Evolutionary conservation across 2,329 filamentous ascomycete genomes (phyloP), one percentile per base, ranked within the genome.

Genomic region (Sporothrix brunneoviolacea): DNA sequence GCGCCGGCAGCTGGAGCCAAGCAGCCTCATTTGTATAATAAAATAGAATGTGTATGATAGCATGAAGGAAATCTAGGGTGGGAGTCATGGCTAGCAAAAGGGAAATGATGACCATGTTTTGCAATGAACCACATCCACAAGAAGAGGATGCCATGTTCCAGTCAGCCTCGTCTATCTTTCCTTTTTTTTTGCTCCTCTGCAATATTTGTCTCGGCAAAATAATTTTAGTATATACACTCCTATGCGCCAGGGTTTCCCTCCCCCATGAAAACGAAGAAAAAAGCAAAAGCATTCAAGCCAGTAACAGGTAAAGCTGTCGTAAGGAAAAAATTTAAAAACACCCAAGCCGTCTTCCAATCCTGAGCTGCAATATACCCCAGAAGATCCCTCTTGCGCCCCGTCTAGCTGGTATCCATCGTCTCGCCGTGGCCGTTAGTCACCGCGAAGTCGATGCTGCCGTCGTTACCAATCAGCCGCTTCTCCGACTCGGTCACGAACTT

Each of bases 401-500:
- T 19, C 40, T 49, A 61, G 50, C 59, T 60, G 24, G 45, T 63
- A 42, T 66, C 64, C 64, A 66, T 66, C 49, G 36, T 57, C 50
- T 66, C 58, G 33, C 78, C 83, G 60, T 79, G 76, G 4, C 71
- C 73, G 55, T 76, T 77, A 4, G 45, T 63, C 18, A 72, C 70
- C 15, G 76, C 65, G 61, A 97, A 82, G 54, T 83, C 86, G 24
- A 95, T 91, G 21, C 72, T 74, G 22, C 93, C 93, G 55, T 86
- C 82, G 55, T 95, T 84, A 55, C 90, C 88, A 65, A 98, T 96
- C 57, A 98, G 82, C 36, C 91, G 81, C 74, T 91, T 91, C 73
- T 97, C 93, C 54, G 86, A 95, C 57, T 95, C 87, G 52, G 78
- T 71, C 39, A 98, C 89, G 61, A 97, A 96, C 69, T 88, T 88